Percentiles rank a stretch among this genome's conserved stretches.
Evolutionary conservation across 768 basidiomycete species (phyloP).

Genomic region (Botryobasidium botryosum): DNA sequence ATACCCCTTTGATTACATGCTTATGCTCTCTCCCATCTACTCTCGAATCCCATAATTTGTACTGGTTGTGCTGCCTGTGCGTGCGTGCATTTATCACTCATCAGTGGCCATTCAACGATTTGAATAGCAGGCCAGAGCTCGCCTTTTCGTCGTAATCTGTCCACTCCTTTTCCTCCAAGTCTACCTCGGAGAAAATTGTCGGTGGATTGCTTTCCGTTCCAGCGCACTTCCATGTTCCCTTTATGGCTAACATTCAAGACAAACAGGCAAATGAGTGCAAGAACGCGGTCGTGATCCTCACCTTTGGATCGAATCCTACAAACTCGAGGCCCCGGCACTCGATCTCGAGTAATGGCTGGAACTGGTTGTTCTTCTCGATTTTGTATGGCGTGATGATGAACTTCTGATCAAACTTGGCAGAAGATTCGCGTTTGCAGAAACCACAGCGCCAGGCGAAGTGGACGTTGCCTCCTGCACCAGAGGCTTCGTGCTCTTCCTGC

Average conservation of each 20-base stretch:
- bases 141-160: constrained; percentile 88
- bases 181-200: constrained; percentile 48
- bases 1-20: not conserved
- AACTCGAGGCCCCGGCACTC: constrained; percentile 86
- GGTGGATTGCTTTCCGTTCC: constrained; percentile 40
- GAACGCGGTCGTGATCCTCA: constrained; percentile 18
- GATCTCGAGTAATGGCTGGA: constrained; percentile 46
- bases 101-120: too few species aligned
- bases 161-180: constrained; percentile 56
- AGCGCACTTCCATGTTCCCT: constrained; percentile 68
- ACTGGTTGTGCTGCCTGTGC: constrained; percentile 44
- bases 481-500: constrained; percentile 51
- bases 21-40: constrained; percentile 33
- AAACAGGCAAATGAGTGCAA: not conserved
- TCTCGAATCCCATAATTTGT: constrained; percentile 47
- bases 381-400: constrained; percentile 32
- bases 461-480: constrained; percentile 51
- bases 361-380: constrained; percentile 40
- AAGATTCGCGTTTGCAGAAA: constrained; percentile 57
- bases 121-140: constrained; percentile 6
- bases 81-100: too few species aligned
- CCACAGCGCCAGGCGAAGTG: constrained; percentile 64
- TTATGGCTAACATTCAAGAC: not conserved
- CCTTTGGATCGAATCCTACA: constrained; percentile 53
- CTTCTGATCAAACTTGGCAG: constrained; percentile 54